Conservation (phyloP, 208 protist genomes). For the Trypanosomatidae sp. region DNA sequence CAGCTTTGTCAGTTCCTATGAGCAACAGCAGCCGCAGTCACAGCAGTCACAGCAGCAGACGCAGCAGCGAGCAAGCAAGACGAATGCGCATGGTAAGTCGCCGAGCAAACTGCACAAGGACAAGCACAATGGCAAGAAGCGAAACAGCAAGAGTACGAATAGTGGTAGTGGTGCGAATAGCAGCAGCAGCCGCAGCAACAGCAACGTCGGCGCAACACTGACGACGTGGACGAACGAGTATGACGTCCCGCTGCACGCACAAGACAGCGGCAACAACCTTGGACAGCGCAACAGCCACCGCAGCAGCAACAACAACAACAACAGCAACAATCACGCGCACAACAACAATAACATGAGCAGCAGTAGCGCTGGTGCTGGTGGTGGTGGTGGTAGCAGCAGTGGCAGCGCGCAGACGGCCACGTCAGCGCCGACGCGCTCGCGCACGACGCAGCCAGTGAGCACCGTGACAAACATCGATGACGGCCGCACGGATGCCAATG, state of each 20-base stretch:
- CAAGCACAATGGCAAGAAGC: not conserved
- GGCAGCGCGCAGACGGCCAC: no score
- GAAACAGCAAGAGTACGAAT: not conserved
- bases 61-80: no score
- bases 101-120: no score
- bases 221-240: no score
- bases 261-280: not conserved
- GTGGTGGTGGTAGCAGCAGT: not conserved
- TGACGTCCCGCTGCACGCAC: constrained; percentile 1
- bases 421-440: no score
- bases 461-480: no score
- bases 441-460: no score
- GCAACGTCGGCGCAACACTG: not conserved
- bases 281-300: not conserved
- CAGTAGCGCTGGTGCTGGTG: constrained; percentile 2
- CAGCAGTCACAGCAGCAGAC: no score
- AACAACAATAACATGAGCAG: not conserved
- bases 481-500: no score
- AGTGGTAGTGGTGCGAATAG: not conserved
- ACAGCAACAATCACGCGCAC: not conserved
- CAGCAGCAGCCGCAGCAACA: not conserved
- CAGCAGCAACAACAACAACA: not conserved
- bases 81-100: no score
- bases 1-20: no score
- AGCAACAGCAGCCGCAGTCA: no score